phyloP scores from a whole-genome alignment of 73 alveolate species.

The Paramecium caudatum region DNA sequence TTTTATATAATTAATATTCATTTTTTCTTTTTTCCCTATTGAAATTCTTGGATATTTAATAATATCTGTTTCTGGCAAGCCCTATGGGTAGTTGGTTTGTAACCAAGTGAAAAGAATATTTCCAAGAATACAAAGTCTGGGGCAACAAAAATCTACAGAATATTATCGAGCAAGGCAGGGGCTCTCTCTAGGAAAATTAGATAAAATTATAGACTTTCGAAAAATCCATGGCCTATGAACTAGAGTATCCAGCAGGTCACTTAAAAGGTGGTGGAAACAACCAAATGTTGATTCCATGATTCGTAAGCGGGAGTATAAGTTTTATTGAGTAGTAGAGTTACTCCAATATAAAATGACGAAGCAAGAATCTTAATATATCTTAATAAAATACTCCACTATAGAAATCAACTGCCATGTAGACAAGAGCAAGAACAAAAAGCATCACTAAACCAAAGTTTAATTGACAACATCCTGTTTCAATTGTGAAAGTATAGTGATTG shows the following conservation, averaged over 20 bases:
- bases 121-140: constrained; percentile 47
- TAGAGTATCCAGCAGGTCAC: constrained; percentile 10
- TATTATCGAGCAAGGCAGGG: constrained; percentile 1
- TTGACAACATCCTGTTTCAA: background rate
- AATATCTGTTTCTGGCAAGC: background rate
- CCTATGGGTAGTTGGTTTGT: background rate
- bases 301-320: background rate
- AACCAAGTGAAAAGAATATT: background rate
- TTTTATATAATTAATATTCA: background rate
- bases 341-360: background rate
- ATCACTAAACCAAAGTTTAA: background rate
- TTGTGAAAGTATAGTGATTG: background rate
- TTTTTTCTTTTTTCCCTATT: background rate
- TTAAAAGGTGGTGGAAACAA: background rate
- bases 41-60: background rate
- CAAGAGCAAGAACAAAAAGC: background rate
- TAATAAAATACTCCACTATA: background rate
- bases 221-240: constrained; percentile 30
- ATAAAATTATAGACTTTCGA: constrained; percentile 1
- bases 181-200: constrained; percentile 46
- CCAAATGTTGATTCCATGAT: background rate
- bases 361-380: constrained; percentile 44
- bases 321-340: background rate
- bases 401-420: background rate
- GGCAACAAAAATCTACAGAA: background rate